phyloP scores from a whole-genome alignment of 345 rosid genomes.

The Camelina hispida region DNA sequence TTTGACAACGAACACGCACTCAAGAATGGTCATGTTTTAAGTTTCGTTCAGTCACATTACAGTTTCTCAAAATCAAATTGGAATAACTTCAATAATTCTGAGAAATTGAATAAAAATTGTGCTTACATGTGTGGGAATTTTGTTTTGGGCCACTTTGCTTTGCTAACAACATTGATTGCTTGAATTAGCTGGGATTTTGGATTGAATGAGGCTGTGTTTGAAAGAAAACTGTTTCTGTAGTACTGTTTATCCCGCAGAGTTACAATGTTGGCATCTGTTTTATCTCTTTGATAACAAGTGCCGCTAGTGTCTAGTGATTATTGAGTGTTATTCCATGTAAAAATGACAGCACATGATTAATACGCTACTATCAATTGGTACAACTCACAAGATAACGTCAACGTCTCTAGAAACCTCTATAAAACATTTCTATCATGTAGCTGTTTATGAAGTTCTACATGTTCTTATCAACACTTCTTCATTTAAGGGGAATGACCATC shows the following conservation, averaged over 20 bases:
- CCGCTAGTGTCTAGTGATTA: not conserved
- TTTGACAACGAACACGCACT: conserved; percentile 83
- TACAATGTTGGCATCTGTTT: not conserved
- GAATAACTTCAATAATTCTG: no score
- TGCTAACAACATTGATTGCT: not conserved
- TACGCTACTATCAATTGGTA: not conserved
- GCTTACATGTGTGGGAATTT: not conserved
- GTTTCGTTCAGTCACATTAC: conserved; percentile 29
- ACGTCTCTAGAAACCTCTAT: not conserved
- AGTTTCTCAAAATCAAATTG: no score
- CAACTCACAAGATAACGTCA: not conserved
- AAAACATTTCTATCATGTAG: not conserved
- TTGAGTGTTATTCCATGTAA: not conserved
- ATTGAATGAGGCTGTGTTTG: conserved; percentile 1
- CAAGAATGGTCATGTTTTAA: conserved; percentile 93
- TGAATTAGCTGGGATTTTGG: not conserved
- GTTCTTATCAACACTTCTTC: not conserved
- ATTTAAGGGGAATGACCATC: not conserved
- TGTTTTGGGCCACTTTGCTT: not conserved
- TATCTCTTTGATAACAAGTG: not conserved
- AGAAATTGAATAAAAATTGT: no score
- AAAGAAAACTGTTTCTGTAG: not conserved
- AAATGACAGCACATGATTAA: not conserved
- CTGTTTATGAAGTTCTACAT: not conserved
- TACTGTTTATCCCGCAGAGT: not conserved